These are phyloP conservation scores for Bolboschoenoplectus hybrid DNA, from an alignment of 202 grass and related monocot genomes.

Conservation along the genomic window DNA sequence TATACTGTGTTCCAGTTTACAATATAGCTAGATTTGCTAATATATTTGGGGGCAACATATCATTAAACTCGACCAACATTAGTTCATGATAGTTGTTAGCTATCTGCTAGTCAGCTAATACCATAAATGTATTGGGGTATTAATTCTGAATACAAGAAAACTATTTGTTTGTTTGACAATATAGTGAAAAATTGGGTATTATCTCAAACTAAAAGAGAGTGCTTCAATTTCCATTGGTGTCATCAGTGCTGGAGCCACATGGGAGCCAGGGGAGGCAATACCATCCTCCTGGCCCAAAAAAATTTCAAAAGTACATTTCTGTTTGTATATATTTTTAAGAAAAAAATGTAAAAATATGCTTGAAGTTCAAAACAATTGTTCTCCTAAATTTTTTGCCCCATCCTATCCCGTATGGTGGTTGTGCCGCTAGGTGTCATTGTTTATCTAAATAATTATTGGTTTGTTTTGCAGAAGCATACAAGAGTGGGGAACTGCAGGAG, in stretches of 20 bases:
- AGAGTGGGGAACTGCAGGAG: constrained; percentile 76
- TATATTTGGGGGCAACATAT: neutral
- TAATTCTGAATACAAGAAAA: neutral
- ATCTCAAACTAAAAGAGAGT: neutral
- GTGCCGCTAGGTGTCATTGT: neutral
- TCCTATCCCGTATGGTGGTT: too few relatives aligned
- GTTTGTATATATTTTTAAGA: too few relatives aligned
- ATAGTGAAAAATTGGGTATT: neutral
- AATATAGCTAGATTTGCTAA: constrained; percentile 2
- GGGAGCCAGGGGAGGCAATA: too few relatives aligned
- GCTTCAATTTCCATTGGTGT: neutral
- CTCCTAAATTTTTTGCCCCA: too few relatives aligned
- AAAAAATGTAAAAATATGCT: too few relatives aligned
- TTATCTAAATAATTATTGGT: constrained; percentile 12
- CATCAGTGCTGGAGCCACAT: too few relatives aligned
- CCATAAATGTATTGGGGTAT: neutral
- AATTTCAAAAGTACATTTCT: too few relatives aligned
- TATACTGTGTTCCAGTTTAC: neutral
- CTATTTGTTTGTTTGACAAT: neutral
- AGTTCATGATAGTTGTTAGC: neutral
- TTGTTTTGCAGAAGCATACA: constrained; percentile 71
- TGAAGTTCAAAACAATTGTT: too few relatives aligned
- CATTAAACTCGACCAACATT: neutral
- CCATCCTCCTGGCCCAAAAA: too few relatives aligned
- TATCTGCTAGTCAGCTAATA: neutral